A percentile compares a stretch with the other conserved stretches of the same genome.
Evolutionary conservation across 2,329 filamentous ascomycete species (phyloP).

Genomic region (Penicillium corylophilum): DNA sequence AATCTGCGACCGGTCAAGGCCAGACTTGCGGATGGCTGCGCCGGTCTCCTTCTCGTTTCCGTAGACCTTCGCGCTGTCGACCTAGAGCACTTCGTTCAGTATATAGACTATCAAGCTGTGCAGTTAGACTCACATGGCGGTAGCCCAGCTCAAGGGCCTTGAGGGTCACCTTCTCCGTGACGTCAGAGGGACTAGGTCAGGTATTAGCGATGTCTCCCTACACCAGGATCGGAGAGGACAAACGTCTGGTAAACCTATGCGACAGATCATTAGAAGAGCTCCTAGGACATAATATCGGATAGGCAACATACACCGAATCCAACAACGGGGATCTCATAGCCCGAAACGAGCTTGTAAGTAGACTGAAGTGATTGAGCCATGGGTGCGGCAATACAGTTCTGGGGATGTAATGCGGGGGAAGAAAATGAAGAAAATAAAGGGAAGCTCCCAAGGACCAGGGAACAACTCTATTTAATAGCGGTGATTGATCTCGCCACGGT

Average conservation of each 20-base stretch:
- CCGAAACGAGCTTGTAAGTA: conserved; percentile 41
- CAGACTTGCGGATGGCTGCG: conserved; percentile 52
- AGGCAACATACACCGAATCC: conserved; percentile 44
- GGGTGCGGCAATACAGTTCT: background rate
- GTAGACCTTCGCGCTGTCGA: conserved; percentile 60
- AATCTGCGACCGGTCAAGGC: conserved; percentile 54
- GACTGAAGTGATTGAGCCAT: conserved; percentile 35
- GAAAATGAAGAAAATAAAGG: background rate
- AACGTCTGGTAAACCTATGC: conserved; percentile 43
- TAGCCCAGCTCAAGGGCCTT: conserved; percentile 59
- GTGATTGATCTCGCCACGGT: conserved; percentile 13
- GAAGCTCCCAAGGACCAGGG: background rate
- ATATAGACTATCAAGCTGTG: background rate
- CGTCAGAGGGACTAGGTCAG: conserved; percentile 52
- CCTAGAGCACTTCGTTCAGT: conserved; percentile 29
- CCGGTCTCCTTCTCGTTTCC: conserved; percentile 58
- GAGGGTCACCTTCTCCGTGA: conserved; percentile 57
- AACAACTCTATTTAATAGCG: background rate
- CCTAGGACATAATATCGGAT: background rate
- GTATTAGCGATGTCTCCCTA: background rate
- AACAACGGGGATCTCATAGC: conserved; percentile 41
- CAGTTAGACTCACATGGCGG: conserved; percentile 48
- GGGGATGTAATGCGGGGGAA: background rate
- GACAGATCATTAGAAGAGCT: conserved; percentile 8
- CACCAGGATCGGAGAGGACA: conserved; percentile 2